These are phyloP conservation scores for Solanum virginianum DNA, from an alignment of 257 asterid species.

Conservation along the genomic window DNA sequence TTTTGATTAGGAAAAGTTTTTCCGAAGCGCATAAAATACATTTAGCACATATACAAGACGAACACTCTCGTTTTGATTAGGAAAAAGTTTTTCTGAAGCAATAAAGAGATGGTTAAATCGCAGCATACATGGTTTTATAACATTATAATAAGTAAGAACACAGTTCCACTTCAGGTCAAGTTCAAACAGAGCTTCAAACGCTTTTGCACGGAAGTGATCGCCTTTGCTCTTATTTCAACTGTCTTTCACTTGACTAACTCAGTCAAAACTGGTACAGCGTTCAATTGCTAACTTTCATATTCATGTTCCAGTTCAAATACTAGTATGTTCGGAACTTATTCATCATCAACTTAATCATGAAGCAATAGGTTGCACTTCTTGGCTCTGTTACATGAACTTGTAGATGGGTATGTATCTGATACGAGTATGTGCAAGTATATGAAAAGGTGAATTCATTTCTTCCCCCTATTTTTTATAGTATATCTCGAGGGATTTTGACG, in stretches of 20 bases:
- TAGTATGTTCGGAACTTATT: neutral
- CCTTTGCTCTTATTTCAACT: neutral
- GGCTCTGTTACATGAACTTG: neutral
- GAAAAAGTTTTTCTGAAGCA: neutral
- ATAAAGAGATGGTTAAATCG: neutral
- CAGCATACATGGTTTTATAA: neutral
- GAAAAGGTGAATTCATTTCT: neutral
- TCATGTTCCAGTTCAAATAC: neutral
- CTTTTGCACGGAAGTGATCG: neutral
- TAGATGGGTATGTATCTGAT: neutral
- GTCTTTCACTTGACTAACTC: neutral
- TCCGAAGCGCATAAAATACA: no score
- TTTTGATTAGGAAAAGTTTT: neutral
- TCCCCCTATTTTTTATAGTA: neutral
- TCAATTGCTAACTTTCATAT: neutral
- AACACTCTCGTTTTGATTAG: neutral
- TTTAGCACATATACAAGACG: neutral
- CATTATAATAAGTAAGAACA: neutral
- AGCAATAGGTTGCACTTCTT: neutral
- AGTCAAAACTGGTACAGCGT: neutral
- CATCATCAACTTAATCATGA: neutral
- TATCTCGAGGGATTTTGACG: neutral
- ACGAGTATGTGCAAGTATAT: neutral
- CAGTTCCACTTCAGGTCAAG: neutral
- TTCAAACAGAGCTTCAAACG: neutral